phyloP scores from a whole-genome alignment of 805 yeast genomes.

The Saccharomycopsis capsularis region DNA sequence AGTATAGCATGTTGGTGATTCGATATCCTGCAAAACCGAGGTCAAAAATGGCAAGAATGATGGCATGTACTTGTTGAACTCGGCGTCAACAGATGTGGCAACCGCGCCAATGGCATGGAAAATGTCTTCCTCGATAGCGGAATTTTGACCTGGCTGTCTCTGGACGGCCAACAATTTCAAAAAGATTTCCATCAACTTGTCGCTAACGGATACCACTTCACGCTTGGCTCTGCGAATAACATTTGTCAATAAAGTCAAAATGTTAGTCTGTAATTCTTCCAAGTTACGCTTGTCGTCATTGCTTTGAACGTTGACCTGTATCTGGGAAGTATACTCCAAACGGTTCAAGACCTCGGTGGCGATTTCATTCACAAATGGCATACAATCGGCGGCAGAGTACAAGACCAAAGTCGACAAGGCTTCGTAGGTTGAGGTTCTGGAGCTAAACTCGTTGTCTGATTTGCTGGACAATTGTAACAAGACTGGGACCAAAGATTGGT shows the following conservation, averaged over 20 bases:
- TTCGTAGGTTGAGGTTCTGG: conserved; percentile 95
- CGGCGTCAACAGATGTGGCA: conserved; percentile 69
- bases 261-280: conserved; percentile 82
- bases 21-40: conserved; percentile 73
- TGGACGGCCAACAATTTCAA: conserved; percentile 57
- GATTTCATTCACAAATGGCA: conserved; percentile 60
- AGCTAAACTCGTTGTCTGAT: conserved; percentile 74
- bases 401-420: conserved; percentile 79
- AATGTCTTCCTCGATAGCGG: conserved; percentile 88
- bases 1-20: conserved; percentile 75
- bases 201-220: conserved; percentile 63
- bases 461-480: conserved; percentile 64
- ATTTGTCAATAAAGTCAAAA: conserved; percentile 68
- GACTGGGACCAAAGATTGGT: conserved; percentile 59
- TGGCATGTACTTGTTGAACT: conserved; percentile 70
- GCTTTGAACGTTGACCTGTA: conserved; percentile 51
- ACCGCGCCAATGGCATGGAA: conserved; percentile 87
- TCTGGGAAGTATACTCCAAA: conserved; percentile 57
- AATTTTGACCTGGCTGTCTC: conserved; percentile 44
- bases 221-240: conserved; percentile 74
- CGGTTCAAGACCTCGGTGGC: conserved; percentile 70
- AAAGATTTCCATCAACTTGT: conserved; percentile 77
- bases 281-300: conserved; percentile 70
- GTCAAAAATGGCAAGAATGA: conserved; percentile 78
- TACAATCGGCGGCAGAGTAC: conserved; percentile 62